Evolutionary conservation across 2,329 filamentous ascomycete species (phyloP).

Genomic region (Hypoxylon sp.): DNA sequence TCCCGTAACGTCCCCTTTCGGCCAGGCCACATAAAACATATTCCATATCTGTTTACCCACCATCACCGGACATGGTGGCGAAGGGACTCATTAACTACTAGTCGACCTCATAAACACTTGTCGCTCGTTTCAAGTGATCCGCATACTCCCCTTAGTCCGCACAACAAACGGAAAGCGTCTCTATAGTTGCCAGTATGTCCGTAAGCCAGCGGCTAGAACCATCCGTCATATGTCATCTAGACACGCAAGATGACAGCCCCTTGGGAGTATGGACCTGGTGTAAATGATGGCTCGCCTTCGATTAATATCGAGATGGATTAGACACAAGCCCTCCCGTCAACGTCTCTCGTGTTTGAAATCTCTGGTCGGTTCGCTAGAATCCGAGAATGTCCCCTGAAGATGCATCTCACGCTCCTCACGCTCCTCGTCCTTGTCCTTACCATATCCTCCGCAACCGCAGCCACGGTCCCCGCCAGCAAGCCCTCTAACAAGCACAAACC

Average conservation of each 20-base stretch:
- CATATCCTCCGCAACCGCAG: not conserved
- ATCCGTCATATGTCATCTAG: constrained; percentile 3
- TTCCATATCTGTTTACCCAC: too few relatives aligned
- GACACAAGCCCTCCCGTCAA: too few relatives aligned
- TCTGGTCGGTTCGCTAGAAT: too few relatives aligned
- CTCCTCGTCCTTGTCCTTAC: constrained; percentile 2
- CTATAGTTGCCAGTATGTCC: not conserved
- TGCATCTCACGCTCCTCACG: constrained; percentile 8
- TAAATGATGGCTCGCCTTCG: too few relatives aligned
- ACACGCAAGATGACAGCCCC: not conserved
- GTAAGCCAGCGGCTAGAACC: not conserved
- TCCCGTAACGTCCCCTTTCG: too few relatives aligned
- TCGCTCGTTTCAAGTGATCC: constrained; percentile 18
- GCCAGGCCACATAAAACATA: too few relatives aligned
- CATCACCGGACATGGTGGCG: not conserved
- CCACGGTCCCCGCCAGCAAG: constrained; percentile 1
- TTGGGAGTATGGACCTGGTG: too few relatives aligned
- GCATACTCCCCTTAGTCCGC: constrained; percentile 4
- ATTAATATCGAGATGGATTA: too few relatives aligned
- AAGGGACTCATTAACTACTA: not conserved
- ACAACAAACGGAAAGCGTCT: not conserved
- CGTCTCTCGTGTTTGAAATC: too few relatives aligned
- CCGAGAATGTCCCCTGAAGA: constrained; percentile 21
- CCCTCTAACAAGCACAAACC: not conserved
- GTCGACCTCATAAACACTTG: constrained; percentile 6